phyloP scores from a whole-genome alignment of 176 grass and related monocot species.

The Lolium multiflorum region DNA sequence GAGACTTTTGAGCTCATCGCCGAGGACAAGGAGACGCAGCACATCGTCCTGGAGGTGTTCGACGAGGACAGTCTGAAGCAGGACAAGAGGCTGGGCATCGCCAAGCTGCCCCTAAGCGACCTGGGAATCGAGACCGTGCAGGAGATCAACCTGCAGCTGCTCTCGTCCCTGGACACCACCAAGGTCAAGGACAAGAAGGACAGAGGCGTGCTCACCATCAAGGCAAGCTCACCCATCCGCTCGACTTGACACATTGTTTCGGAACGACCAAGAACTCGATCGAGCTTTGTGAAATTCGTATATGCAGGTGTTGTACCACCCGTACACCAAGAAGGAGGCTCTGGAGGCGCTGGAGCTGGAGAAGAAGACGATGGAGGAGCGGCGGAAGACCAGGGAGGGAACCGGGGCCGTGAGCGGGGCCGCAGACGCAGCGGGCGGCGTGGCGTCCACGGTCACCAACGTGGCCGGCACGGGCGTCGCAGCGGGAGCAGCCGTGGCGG shows the following conservation, averaged over 20 bases:
- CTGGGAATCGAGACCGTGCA: slow-evolving; percentile 57
- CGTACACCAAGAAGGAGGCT: slow-evolving; percentile 81
- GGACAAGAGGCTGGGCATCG: slow-evolving; percentile 91
- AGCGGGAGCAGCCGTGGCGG: slow-evolving; percentile 49
- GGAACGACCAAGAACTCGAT: neutral
- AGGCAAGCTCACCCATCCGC: slow-evolving; percentile 46
- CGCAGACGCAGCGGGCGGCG: slow-evolving; percentile 61
- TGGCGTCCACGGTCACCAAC: slow-evolving; percentile 63
- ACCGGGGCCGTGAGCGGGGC: slow-evolving; percentile 64
- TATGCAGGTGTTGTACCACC: slow-evolving; percentile 72
- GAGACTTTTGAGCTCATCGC: slow-evolving; percentile 85
- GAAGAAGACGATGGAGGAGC: slow-evolving; percentile 72
- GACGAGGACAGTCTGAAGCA: slow-evolving; percentile 94
- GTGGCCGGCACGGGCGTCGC: slow-evolving; percentile 53
- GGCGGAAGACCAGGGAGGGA: slow-evolving; percentile 77
- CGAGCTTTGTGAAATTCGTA: neutral
- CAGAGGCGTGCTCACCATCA: slow-evolving; percentile 74
- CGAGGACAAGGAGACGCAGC: slow-evolving; percentile 96
- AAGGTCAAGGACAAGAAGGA: slow-evolving; percentile 99
- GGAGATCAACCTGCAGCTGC: slow-evolving; percentile 85
- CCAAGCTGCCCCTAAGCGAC: slow-evolving; percentile 69
- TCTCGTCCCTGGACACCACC: slow-evolving; percentile 88
- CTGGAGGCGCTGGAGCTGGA: slow-evolving; percentile 76
- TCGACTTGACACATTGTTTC: neutral
- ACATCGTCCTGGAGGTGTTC: slow-evolving; percentile 84